phyloP scores from a whole-genome alignment of 805 yeast species.

The Saccharomycodes ludwigii region DNA sequence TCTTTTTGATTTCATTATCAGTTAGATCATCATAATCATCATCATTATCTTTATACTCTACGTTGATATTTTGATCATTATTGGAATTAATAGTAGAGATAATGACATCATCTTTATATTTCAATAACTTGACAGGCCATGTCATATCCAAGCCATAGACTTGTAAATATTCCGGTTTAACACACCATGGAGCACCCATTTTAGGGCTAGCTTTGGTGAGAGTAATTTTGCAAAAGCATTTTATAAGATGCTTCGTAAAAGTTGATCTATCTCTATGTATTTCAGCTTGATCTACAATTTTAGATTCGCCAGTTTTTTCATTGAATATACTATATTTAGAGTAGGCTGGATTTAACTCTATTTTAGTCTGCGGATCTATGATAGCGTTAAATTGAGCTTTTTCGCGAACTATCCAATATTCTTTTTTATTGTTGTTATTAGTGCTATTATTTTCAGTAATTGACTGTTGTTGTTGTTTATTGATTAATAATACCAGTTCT shows the following conservation, averaged over 20 bases:
- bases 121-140: slow-evolving; percentile 22
- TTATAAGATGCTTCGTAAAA: slow-evolving; percentile 81
- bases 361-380: slow-evolving; percentile 22
- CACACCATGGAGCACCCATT: slow-evolving; percentile 94
- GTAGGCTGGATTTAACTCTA: slow-evolving; percentile 36
- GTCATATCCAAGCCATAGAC: slow-evolving; percentile 23
- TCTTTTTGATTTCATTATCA: slow-evolving; percentile 15
- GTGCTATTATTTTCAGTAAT: slow-evolving; percentile 6
- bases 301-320: slow-evolving; percentile 37
- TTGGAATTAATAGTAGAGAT: too few species aligned
- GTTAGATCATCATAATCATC: slow-evolving; percentile 16
- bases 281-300: slow-evolving; percentile 60
- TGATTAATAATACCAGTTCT: slow-evolving; percentile 57
- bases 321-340: slow-evolving; percentile 64
- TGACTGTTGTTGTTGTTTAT: slow-evolving; percentile 4
- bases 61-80: slow-evolving; percentile 5
- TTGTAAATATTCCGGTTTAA: slow-evolving; percentile 48
- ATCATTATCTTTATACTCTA: slow-evolving; percentile 11
- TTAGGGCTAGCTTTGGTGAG: slow-evolving; percentile 60
- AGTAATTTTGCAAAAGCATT: slow-evolving; percentile 72
- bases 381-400: slow-evolving; percentile 64
- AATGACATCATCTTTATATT: slow-evolving; percentile 20
- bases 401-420: slow-evolving; percentile 45
- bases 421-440: neutral
- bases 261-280: slow-evolving; percentile 73